These are phyloP conservation scores for Artemisia argyi DNA, from an alignment of 129 eudicot species.

Conservation along the genomic window DNA sequence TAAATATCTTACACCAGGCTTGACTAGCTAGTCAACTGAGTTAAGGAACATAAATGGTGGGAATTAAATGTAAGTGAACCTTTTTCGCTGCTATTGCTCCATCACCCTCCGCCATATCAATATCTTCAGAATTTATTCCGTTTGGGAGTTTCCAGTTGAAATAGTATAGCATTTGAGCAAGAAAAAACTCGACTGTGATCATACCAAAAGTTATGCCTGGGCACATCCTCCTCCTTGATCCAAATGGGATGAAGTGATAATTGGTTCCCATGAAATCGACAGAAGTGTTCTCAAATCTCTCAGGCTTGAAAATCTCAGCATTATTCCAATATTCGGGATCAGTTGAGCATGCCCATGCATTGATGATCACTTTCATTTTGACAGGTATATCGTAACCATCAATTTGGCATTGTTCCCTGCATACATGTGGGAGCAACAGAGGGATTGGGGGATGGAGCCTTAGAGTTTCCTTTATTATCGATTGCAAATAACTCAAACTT, in stretches of 20 bases:
- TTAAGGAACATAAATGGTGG: background rate
- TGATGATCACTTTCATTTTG: background rate
- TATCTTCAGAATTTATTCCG: background rate
- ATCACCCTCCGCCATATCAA: background rate
- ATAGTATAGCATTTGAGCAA: conserved; percentile 2
- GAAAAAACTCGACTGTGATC: background rate
- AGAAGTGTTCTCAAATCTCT: conserved; percentile 7
- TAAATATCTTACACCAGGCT: too few species aligned
- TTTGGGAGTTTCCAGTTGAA: conserved; percentile 8
- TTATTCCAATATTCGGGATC: conserved; percentile 2
- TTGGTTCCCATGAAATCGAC: background rate
- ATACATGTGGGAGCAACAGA: conserved; percentile 10
- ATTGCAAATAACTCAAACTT: background rate
- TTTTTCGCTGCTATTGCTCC: background rate
- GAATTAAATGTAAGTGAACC: background rate
- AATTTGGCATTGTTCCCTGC: background rate
- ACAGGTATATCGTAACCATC: conserved; percentile 8
- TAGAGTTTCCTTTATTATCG: background rate
- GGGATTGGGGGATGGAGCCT: background rate
- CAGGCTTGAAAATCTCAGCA: background rate
- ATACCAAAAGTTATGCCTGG: conserved; percentile 4
- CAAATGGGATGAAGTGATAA: background rate
- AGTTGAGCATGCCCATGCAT: background rate
- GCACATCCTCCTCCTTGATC: background rate
- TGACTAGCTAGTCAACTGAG: background rate